Conservation (phyloP, 2,329 filamentous ascomycete species). For the Zasmidium citrigriseum region DNA sequence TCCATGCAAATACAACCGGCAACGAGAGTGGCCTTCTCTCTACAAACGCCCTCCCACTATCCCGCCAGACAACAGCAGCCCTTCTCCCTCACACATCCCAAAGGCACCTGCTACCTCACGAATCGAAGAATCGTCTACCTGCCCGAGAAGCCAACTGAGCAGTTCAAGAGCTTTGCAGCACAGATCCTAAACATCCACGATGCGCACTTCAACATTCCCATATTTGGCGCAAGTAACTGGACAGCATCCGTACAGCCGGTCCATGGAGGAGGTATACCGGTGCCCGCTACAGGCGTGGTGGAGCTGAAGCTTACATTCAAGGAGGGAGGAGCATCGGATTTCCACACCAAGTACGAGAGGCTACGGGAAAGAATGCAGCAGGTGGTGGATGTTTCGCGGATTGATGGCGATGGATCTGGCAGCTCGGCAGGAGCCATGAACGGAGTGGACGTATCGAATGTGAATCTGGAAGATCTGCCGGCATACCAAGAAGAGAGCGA, state of each 20-base stretch:
- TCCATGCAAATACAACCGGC: slow-evolving; percentile 78
- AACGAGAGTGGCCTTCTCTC: slow-evolving; percentile 72
- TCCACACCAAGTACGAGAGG: slow-evolving; percentile 77
- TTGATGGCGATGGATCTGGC: slow-evolving; percentile 22
- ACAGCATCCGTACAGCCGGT: slow-evolving; percentile 77
- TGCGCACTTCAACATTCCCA: slow-evolving; percentile 81
- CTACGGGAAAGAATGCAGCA: slow-evolving; percentile 83
- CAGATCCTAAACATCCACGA: slow-evolving; percentile 87
- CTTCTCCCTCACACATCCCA: slow-evolving; percentile 30
- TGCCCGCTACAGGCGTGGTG: slow-evolving; percentile 67
- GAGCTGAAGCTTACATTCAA: slow-evolving; percentile 88
- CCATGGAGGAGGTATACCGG: slow-evolving; percentile 77
- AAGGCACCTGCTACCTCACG: slow-evolving; percentile 29
- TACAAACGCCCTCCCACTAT: slow-evolving; percentile 57
- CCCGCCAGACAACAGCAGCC: slow-evolving; percentile 59
- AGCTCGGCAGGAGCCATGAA: slow-evolving; percentile 36
- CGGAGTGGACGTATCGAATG: slow-evolving; percentile 58
- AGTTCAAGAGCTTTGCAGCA: slow-evolving; percentile 83
- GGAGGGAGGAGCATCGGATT: slow-evolving; percentile 93
- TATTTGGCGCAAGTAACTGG: slow-evolving; percentile 93
- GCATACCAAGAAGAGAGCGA: slow-evolving; percentile 70
- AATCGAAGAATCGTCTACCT: slow-evolving; percentile 77
- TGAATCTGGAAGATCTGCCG: slow-evolving; percentile 84
- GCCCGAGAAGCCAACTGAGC: slow-evolving; percentile 65
- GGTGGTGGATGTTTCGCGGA: slow-evolving; percentile 70